Conservation (phyloP, 495 filamentous ascomycete species). For the Coniosporium apollinis region DNA sequence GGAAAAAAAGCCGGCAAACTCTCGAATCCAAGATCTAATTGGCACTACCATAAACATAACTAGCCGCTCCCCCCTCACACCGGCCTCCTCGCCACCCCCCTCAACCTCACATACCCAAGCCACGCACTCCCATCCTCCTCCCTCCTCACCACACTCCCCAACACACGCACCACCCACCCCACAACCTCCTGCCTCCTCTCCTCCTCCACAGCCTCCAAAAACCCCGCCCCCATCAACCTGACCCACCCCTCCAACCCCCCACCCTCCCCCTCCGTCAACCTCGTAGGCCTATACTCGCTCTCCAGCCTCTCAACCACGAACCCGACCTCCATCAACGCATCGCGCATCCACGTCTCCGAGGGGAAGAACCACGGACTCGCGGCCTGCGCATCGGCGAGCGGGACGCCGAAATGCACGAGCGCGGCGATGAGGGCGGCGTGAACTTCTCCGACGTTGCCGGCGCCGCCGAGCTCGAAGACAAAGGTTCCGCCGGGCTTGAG, state of each 20-base stretch:
- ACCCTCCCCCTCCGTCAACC: slow-evolving; percentile 31
- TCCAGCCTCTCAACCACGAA: slow-evolving; percentile 46
- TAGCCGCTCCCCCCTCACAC: too few relatives aligned
- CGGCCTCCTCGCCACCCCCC: slow-evolving; percentile 44
- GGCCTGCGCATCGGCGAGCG: slow-evolving; percentile 29
- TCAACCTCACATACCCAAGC: slow-evolving; percentile 57
- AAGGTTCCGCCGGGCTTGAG: slow-evolving; percentile 43
- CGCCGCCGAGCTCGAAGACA: slow-evolving; percentile 58
- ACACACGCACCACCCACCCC: slow-evolving; percentile 37
- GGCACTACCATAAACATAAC: too few relatives aligned
- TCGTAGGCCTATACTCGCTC: slow-evolving; percentile 48
- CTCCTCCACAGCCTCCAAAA: slow-evolving; percentile 33
- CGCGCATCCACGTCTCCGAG: slow-evolving; percentile 36
- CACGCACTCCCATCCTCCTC: slow-evolving; percentile 41
- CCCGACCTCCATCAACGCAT: slow-evolving; percentile 35
- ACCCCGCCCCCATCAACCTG: slow-evolving; percentile 41
- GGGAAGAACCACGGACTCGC: slow-evolving; percentile 62
- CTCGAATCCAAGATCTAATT: too few relatives aligned
- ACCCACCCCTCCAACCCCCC: slow-evolving; percentile 61
- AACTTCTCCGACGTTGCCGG: slow-evolving; percentile 53
- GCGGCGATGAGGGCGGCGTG: slow-evolving; percentile 38
- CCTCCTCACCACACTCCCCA: slow-evolving; percentile 34
- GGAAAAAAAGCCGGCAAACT: too few relatives aligned
- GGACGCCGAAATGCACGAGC: slow-evolving; percentile 35
- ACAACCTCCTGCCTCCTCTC: slow-evolving; percentile 37